These are phyloP conservation scores for Berberis thunbergii DNA, from an alignment of 164 flowering plant species.

Conservation along the genomic window DNA sequence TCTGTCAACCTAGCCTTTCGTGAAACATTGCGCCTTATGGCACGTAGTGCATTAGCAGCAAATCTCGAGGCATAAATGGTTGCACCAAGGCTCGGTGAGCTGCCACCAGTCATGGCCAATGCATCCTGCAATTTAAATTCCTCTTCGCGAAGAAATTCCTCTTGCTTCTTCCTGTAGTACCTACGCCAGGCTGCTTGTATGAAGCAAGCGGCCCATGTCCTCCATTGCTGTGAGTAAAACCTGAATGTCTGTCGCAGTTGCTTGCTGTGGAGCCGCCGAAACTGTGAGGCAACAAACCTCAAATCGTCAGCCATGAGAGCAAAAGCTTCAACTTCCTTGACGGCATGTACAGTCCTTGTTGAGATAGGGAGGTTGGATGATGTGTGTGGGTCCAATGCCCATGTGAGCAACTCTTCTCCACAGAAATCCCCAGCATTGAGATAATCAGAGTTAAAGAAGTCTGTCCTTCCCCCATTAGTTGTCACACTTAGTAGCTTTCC, in stretches of 20 bases:
- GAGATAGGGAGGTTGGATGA: background rate
- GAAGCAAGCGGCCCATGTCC: conserved; percentile 88
- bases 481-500: background rate
- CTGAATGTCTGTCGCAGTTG: background rate
- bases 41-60: too few species aligned
- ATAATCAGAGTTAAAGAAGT: too few species aligned
- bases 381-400: background rate
- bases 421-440: too few species aligned
- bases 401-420: background rate
- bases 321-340: background rate
- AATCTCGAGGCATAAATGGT: too few species aligned
- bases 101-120: conserved; percentile 37
- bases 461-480: too few species aligned
- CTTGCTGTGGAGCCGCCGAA: background rate
- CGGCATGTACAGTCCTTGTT: background rate
- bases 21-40: too few species aligned
- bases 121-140: conserved; percentile 46
- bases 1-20: too few species aligned
- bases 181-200: conserved; percentile 25
- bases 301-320: background rate
- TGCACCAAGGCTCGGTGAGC: background rate
- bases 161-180: conserved; percentile 14
- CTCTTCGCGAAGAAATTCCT: conserved; percentile 55
- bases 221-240: conserved; percentile 29
- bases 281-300: background rate